A percentile compares a stretch with the other conserved stretches of the same genome.
These are phyloP conservation scores for Annona cherimola DNA, from an alignment of 164 flowering plant species.

Conservation along the genomic window DNA sequence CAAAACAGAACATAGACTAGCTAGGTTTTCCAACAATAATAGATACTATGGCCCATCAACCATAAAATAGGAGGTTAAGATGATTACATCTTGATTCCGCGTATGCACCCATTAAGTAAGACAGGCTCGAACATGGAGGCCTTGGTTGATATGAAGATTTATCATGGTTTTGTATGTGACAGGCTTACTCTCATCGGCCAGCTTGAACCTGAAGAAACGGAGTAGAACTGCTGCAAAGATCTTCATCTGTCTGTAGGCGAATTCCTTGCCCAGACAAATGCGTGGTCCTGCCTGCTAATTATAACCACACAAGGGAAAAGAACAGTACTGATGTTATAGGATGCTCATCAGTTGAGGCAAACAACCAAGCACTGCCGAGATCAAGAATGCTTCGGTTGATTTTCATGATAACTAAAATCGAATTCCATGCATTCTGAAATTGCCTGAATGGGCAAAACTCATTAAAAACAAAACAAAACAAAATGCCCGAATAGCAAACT, in stretches of 20 bases:
- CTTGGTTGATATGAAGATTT: constrained; percentile 60
- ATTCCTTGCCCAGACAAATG: constrained; percentile 66
- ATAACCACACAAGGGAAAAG: neutral
- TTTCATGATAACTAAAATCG: neutral
- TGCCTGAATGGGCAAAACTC: neutral
- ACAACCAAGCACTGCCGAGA: neutral
- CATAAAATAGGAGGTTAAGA: neutral
- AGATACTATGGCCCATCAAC: neutral
- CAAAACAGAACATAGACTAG: neutral
- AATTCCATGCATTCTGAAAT: neutral
- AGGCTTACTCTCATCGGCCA: constrained; percentile 33
- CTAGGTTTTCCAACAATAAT: neutral
- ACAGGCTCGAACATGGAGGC: constrained; percentile 45
- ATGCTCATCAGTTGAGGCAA: neutral
- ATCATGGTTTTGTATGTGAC: constrained; percentile 58
- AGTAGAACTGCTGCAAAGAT: constrained; percentile 46
- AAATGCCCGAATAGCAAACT: neutral
- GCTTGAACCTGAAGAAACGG: constrained; percentile 44
- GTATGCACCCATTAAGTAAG: constrained; percentile 8
- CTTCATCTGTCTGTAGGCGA: constrained; percentile 81
- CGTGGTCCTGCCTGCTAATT: constrained; percentile 64
- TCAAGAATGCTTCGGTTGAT: neutral
- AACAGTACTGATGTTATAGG: neutral
- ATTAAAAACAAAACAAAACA: neutral
- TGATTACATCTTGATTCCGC: neutral